phyloP scores from a whole-genome alignment of 371 early-diverging fungal species.

The Mortierella sp. region DNA sequence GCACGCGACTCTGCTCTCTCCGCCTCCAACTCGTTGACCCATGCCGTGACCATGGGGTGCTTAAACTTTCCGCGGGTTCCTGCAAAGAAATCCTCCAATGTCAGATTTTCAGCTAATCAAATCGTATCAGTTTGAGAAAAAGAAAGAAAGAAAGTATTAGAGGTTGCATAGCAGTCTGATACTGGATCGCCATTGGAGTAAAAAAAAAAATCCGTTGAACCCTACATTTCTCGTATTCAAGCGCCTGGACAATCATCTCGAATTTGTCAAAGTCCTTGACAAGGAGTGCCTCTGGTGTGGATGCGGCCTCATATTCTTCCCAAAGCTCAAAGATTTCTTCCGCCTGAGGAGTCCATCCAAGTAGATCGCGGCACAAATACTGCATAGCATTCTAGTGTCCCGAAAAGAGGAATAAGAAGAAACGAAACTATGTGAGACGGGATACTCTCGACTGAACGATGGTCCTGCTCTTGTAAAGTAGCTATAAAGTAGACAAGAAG shows the following conservation, averaged over 20 bases:
- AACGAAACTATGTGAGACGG: not conserved
- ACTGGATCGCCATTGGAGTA: not conserved
- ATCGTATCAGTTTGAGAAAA: not conserved
- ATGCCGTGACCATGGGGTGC: slow-evolving; percentile 83
- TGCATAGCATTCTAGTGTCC: slow-evolving; percentile 72
- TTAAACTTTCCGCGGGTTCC: slow-evolving; percentile 81
- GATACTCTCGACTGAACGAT: not conserved
- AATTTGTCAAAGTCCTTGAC: slow-evolving; percentile 95
- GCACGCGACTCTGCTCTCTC: slow-evolving; percentile 62
- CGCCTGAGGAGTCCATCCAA: slow-evolving; percentile 70
- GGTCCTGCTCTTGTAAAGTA: not conserved
- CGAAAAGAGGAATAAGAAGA: too few relatives aligned
- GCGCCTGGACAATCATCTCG: slow-evolving; percentile 94
- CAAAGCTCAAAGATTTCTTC: slow-evolving; percentile 81
- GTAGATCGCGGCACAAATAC: slow-evolving; percentile 61
- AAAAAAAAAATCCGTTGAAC: not conserved
- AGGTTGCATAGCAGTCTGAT: not conserved
- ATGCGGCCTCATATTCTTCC: slow-evolving; percentile 89
- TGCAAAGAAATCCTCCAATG: slow-evolving; percentile 82
- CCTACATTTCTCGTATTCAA: slow-evolving; percentile 90
- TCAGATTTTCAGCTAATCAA: slow-evolving; percentile 73
- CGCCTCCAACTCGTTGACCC: slow-evolving; percentile 83
- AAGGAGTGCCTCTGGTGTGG: slow-evolving; percentile 81
- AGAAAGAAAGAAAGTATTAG: too few relatives aligned
- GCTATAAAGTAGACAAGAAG: not conserved